These are phyloP conservation scores for Onygenales sp. DNA, from an alignment of 2,329 filamentous ascomycete genomes.

Conservation along the genomic window DNA sequence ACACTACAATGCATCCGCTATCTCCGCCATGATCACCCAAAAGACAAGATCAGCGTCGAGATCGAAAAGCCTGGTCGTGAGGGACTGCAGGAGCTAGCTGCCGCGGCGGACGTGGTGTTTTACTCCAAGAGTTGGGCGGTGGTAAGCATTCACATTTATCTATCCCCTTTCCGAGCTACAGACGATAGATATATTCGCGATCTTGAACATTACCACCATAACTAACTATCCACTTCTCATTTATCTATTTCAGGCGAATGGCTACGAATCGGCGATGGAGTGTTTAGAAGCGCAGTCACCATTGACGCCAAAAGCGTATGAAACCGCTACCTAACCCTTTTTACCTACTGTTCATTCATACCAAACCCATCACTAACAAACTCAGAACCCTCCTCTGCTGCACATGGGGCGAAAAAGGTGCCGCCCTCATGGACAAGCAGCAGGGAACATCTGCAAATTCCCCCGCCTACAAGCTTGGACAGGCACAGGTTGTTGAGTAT, in stretches of 20 bases:
- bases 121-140: conserved; percentile 64
- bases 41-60: conserved; percentile 55
- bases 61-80: conserved; percentile 58
- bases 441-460: conserved; percentile 30
- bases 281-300: conserved; percentile 41
- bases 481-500: conserved; percentile 49
- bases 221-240: not conserved
- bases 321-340: not conserved
- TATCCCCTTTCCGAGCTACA: not conserved
- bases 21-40: conserved; percentile 39
- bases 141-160: conserved; percentile 31
- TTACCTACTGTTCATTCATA: not conserved
- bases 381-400: conserved; percentile 42
- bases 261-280: conserved; percentile 39
- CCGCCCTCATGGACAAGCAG: conserved; percentile 36
- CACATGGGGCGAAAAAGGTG: conserved; percentile 51
- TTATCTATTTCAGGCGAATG: conserved; percentile 18
- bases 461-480: conserved; percentile 32
- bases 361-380: not conserved
- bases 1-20: conserved; percentile 50
- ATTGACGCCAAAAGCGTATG: conserved; percentile 39
- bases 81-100: conserved; percentile 51
- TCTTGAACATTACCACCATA: too few relatives aligned
- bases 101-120: conserved; percentile 60
- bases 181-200: not conserved